phyloP scores from a whole-genome alignment of 169 alveolate species.

The Eimeria zaria region DNA sequence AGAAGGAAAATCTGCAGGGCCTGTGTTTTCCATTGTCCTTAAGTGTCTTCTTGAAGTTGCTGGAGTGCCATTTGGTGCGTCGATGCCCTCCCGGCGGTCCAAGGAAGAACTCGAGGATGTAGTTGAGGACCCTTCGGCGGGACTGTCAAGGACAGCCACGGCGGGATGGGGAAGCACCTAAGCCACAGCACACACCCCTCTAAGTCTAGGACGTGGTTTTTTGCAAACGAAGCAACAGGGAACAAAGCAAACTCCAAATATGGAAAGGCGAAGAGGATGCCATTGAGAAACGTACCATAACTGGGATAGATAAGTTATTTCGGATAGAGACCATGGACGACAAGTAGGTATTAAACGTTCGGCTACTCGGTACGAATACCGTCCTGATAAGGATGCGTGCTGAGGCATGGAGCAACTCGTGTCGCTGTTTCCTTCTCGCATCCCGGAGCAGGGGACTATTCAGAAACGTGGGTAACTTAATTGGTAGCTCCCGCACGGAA shows the following conservation, averaged over 20 bases:
- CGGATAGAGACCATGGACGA: slow-evolving; percentile 75
- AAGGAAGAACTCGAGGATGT: not conserved
- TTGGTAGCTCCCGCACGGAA: slow-evolving; percentile 62
- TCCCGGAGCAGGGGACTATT: not conserved
- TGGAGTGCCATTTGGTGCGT: not conserved
- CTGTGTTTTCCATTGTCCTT: not conserved
- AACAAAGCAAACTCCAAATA: not conserved
- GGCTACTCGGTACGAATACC: slow-evolving; percentile 46
- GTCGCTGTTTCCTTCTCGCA: slow-evolving; percentile 20
- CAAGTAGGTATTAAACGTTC: slow-evolving; percentile 61
- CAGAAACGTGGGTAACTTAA: slow-evolving; percentile 1
- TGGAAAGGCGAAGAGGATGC: not conserved
- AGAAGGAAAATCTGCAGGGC: no score
- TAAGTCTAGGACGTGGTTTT: not conserved
- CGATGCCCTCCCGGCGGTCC: not conserved
- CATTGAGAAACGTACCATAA: slow-evolving; percentile 50
- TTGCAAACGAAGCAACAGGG: not conserved
- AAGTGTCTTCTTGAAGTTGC: not conserved
- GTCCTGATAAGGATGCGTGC: slow-evolving; percentile 76
- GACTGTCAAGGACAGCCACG: slow-evolving; percentile 29
- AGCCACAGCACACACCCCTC: not conserved
- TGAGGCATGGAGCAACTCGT: slow-evolving; percentile 24
- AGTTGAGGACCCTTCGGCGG: not conserved
- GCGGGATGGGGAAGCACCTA: slow-evolving; percentile 82
- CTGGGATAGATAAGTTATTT: slow-evolving; percentile 50